These are phyloP conservation scores for Boletus sp. DNA, from an alignment of 768 basidiomycete genomes.

Conservation along the genomic window DNA sequence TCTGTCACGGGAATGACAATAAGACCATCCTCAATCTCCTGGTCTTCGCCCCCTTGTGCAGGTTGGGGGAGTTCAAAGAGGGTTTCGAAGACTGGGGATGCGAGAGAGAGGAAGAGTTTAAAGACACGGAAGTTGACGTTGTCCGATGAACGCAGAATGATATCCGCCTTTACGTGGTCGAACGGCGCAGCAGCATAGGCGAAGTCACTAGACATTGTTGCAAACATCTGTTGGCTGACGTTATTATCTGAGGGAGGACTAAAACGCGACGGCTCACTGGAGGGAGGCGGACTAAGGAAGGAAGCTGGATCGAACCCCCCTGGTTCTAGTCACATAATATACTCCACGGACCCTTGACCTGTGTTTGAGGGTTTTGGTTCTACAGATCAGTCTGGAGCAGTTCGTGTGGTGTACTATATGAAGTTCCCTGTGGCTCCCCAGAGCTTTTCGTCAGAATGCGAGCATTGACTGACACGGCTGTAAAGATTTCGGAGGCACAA, in stretches of 20 bases:
- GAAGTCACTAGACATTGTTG: not conserved
- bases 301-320: no score
- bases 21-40: not conserved
- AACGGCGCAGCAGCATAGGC: constrained; percentile 16
- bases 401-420: not conserved
- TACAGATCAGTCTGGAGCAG: not conserved
- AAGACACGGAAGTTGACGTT: no score
- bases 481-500: not conserved
- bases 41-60: no score
- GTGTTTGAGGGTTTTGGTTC: not conserved
- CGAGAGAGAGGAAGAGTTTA: no score
- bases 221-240: not conserved
- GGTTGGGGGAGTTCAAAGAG: no score
- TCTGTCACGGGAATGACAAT: constrained; percentile 19
- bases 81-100: no score
- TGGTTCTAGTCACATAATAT: not conserved
- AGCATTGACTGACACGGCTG: no score
- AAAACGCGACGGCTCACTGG: not conserved
- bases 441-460: not conserved
- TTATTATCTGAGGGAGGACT: not conserved
- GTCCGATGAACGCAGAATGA: no score
- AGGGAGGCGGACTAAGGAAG: not conserved
- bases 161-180: constrained; percentile 2
- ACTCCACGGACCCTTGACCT: not conserved
- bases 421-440: not conserved